Percentiles rank a stretch among this genome's conserved stretches.
Conservation (phyloP, 257 asterid species). For the Gynochthodes officinalis region DNA sequence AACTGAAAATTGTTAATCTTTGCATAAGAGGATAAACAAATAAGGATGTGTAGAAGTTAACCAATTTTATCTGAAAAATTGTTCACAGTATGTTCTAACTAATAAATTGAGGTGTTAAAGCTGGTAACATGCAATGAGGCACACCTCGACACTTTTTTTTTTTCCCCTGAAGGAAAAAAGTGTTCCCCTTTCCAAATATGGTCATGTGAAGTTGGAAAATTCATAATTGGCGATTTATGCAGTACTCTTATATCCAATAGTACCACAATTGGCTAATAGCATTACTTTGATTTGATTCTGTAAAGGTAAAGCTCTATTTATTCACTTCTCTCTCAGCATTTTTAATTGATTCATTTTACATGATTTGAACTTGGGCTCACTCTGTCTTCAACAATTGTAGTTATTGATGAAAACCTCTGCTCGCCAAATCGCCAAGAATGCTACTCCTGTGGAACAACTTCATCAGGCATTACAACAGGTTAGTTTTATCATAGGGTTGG, state of each 20-base stretch:
- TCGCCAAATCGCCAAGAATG: slow-evolving; percentile 63
- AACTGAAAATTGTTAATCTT: background rate
- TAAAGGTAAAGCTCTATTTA: background rate
- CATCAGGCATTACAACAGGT: slow-evolving; percentile 77
- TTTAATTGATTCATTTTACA: background rate
- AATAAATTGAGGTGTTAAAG: background rate
- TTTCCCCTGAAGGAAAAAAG: background rate
- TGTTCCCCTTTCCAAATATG: background rate
- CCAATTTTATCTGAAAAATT: background rate
- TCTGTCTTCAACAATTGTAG: slow-evolving; percentile 36
- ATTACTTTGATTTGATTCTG: background rate
- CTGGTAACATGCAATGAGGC: background rate
- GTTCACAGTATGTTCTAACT: background rate
- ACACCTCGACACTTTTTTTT: background rate
- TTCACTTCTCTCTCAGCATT: background rate
- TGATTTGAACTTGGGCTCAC: slow-evolving; percentile 17
- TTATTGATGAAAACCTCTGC: slow-evolving; percentile 78
- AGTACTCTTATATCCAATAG: background rate
- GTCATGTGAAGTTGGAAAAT: background rate
- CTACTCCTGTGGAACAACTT: slow-evolving; percentile 80
- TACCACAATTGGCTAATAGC: background rate
- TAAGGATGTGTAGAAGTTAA: background rate
- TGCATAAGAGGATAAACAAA: background rate
- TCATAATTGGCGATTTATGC: background rate
- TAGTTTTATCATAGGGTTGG: slow-evolving; percentile 27